A percentile compares a stretch with the other conserved stretches of the same genome.
Evolutionary conservation across 768 basidiomycete genomes (phyloP).

Genomic region (Artomyces pyxidatus): DNA sequence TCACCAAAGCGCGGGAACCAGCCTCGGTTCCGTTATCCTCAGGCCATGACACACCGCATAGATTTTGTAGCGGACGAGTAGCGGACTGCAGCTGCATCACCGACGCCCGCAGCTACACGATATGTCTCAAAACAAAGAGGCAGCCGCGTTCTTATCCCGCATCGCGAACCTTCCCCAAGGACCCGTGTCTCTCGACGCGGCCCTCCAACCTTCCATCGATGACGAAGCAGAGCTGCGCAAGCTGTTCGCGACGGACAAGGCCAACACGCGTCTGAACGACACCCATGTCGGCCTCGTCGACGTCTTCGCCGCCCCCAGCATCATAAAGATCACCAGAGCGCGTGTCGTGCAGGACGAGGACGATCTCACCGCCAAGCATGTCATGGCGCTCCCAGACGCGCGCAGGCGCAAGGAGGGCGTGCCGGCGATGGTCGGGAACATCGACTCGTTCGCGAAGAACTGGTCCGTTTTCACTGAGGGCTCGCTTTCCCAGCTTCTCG

Average conservation of each 20-base stretch:
- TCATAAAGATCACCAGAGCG: conserved; percentile 43
- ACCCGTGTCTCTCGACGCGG: conserved; percentile 32
- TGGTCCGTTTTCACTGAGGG: conserved; percentile 59
- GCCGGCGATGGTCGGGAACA: conserved; percentile 37
- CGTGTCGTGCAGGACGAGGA: conserved; percentile 37
- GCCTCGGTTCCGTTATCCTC: too few relatives aligned
- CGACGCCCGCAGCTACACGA: too few relatives aligned
- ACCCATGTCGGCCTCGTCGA: conserved; percentile 53
- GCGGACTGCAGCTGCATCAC: too few relatives aligned
- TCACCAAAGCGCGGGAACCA: too few relatives aligned
- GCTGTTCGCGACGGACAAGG: conserved; percentile 46
- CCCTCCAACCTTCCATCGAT: conserved; percentile 46
- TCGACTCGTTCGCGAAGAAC: conserved; percentile 56
- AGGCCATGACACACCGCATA: too few relatives aligned
- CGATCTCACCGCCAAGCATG: conserved; percentile 39
- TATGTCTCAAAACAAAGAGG: conserved; percentile 25
- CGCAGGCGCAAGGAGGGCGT: conserved; percentile 42
- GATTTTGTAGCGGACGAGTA: too few relatives aligned
- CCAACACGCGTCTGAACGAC: conserved; percentile 34
- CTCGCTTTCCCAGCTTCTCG: conserved; percentile 46
- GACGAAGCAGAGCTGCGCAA: conserved; percentile 48
- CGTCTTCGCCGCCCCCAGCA: conserved; percentile 42
- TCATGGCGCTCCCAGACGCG: conserved; percentile 42
- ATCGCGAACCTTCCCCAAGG: conserved; percentile 19
- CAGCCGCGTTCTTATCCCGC: conserved; percentile 21